Base-by-base conservation (phyloP, 805 yeast genomes). In the Barnettozyma botsteinii region DNA sequence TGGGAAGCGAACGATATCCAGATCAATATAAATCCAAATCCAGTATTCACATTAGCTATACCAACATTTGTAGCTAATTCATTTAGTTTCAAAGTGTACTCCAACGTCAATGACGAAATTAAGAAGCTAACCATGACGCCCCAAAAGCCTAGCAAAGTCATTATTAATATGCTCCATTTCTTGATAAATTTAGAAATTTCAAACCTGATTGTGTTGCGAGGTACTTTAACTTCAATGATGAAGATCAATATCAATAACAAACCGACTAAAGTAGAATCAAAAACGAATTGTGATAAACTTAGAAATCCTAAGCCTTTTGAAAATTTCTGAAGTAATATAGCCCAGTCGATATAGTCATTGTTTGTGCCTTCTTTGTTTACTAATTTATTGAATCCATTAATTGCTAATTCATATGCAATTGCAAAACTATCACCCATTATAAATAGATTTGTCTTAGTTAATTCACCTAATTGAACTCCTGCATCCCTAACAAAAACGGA, bases 401-500 rank as follows among this genome's bases (percentile, higher is more conserved):
- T 48, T 2, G 61, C 52, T 18, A 61, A 57, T 17, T 64, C 62
- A 51, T 67, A 72, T 1, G 69, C 66, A 10, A 56, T 48, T 12
- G 64, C 67, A 42, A 72, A 60, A 19, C 71, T 61, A 17, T 65
- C 59, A 3, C 74, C 71, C 46, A 69, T 55, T 10, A 51, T 53
- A 3, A 55, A 55, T 5, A 70, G 58, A 46, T 70, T 63, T 6
- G 69, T 63, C 35, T 61, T 60, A 4, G 77, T 65, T 20, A 68
- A 53, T 20, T 54, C 52, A 9, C 68, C 71, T 30, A 72, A 55
- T 46, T 70, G 76, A 3, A 57, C 59, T 4, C 76, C 78, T 11
- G 77, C 64, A 54, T 77, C 82, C 41, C 69, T 62, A 10, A 75
- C 61, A 13, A 75, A 55, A 12, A 70, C 69, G 7, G 73, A 60